phyloP scores from a whole-genome alignment of 208 protist species.

The Trypanosoma platydactyli region DNA sequence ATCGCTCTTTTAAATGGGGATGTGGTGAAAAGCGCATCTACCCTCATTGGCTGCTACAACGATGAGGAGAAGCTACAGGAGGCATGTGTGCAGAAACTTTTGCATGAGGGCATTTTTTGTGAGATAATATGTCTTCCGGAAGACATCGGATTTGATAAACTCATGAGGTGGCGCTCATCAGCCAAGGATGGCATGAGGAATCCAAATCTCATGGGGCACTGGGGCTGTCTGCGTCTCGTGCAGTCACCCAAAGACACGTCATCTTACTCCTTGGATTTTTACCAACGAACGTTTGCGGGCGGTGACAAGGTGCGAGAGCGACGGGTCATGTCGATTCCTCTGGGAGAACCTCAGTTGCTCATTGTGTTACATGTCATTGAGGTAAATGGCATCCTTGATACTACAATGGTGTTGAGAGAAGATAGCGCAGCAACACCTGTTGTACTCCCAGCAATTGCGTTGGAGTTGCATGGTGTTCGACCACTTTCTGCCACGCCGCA shows the following conservation, averaged over 20 bases:
- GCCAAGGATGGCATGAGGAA: background rate
- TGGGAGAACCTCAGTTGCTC: slow-evolving; percentile 59
- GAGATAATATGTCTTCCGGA: slow-evolving; percentile 58
- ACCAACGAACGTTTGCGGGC: slow-evolving; percentile 52
- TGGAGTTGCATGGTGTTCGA: slow-evolving; percentile 32
- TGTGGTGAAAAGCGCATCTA: slow-evolving; percentile 10
- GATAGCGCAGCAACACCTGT: background rate
- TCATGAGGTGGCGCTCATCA: background rate
- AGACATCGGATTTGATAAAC: slow-evolving; percentile 24
- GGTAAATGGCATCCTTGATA: slow-evolving; percentile 36
- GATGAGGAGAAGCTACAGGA: slow-evolving; percentile 69
- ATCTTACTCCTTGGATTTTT: slow-evolving; percentile 68
- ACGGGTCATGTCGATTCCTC: slow-evolving; percentile 73
- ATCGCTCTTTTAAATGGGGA: slow-evolving; percentile 21
- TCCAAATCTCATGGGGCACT: slow-evolving; percentile 17
- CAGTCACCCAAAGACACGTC: slow-evolving; percentile 33
- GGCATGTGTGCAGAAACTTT: slow-evolving; percentile 47
- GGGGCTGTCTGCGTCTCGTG: slow-evolving; percentile 46
- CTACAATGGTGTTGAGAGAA: slow-evolving; percentile 6
- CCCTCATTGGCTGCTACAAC: slow-evolving; percentile 54
- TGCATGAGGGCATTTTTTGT: slow-evolving; percentile 72
- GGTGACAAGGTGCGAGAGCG: slow-evolving; percentile 40
- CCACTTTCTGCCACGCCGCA: slow-evolving; percentile 1
- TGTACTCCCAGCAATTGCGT: slow-evolving; percentile 15
- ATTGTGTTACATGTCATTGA: slow-evolving; percentile 69